Evolutionary conservation across 2,329 filamentous ascomycete species (phyloP).

Genomic region (Corynespora cassiicola): DNA sequence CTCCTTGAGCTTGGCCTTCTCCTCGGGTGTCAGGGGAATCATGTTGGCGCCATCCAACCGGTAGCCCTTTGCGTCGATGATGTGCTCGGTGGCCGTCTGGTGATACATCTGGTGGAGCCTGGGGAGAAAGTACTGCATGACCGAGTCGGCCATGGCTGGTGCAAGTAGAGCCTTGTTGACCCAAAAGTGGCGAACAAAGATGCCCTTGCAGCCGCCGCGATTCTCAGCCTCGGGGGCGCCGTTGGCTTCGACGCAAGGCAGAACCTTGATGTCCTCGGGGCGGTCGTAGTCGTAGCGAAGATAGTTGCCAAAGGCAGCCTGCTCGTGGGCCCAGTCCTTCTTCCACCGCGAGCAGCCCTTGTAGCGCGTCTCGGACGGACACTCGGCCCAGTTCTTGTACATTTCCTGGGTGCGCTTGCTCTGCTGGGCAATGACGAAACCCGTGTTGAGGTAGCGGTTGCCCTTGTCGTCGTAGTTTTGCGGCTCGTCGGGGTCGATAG

Average conservation of each 20-base stretch:
- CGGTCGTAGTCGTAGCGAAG: constrained; percentile 46
- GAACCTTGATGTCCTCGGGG: constrained; percentile 43
- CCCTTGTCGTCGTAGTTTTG: constrained; percentile 52
- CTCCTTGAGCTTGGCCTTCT: constrained; percentile 32
- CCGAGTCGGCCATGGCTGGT: constrained; percentile 37
- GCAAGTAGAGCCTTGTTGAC: constrained; percentile 42
- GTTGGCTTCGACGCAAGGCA: constrained; percentile 48
- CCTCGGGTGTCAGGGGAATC: constrained; percentile 36
- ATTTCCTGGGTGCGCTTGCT: constrained; percentile 46
- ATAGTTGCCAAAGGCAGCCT: constrained; percentile 47
- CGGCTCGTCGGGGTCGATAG: constrained; percentile 52
- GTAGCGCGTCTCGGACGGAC: constrained; percentile 42
- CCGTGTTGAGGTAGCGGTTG: constrained; percentile 52
- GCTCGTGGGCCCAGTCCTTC: constrained; percentile 44
- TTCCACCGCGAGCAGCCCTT: constrained; percentile 44
- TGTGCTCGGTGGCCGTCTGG: constrained; percentile 31
- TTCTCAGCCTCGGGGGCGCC: constrained; percentile 42
- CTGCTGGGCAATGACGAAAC: constrained; percentile 52
- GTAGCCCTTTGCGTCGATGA: constrained; percentile 43
- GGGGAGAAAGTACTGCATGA: constrained; percentile 47
- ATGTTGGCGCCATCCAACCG: constrained; percentile 40
- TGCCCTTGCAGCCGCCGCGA: constrained; percentile 44
- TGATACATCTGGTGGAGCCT: constrained; percentile 41
- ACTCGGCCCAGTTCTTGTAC: constrained; percentile 47
- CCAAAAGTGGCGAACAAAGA: constrained; percentile 49